Percentiles rank a stretch among this genome's conserved stretches.
These are phyloP conservation scores for Selenicereus undatus DNA, from an alignment of 148 eudicot genomes.

Conservation along the genomic window DNA sequence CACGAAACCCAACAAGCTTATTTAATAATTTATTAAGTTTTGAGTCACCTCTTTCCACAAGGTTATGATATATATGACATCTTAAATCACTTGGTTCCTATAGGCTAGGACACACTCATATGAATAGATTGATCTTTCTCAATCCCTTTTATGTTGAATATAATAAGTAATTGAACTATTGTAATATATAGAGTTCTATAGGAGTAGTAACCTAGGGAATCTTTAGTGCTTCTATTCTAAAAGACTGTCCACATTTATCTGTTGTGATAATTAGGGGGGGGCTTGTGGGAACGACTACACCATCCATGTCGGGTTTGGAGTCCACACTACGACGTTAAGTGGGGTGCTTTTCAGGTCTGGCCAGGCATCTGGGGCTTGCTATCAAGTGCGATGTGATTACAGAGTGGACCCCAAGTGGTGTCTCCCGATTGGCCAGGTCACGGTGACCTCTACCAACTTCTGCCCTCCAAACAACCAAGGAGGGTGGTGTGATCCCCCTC, in stretches of 20 bases:
- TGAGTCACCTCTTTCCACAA: no score
- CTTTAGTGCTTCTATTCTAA: background rate
- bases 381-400: slow-evolving; percentile 53
- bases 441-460: slow-evolving; percentile 72
- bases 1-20: no score
- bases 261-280: slow-evolving; percentile 39
- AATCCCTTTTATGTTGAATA: no score
- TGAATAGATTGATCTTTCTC: no score
- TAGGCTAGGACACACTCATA: no score
- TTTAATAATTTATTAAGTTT: no score
- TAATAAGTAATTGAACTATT: no score
- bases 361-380: slow-evolving; percentile 78
- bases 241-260: background rate
- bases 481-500: slow-evolving; percentile 76
- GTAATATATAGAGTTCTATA: no score
- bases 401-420: slow-evolving; percentile 63
- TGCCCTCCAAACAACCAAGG: slow-evolving; percentile 77
- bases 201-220: no score
- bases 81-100: no score
- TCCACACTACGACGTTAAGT: slow-evolving; percentile 63
- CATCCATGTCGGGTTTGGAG: slow-evolving; percentile 64
- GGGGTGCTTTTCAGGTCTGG: slow-evolving; percentile 52
- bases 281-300: slow-evolving; percentile 79
- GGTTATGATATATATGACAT: no score
- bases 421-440: slow-evolving; percentile 29